Conservation (phyloP, 257 asterid species). For the Solanum raphanifolium region DNA sequence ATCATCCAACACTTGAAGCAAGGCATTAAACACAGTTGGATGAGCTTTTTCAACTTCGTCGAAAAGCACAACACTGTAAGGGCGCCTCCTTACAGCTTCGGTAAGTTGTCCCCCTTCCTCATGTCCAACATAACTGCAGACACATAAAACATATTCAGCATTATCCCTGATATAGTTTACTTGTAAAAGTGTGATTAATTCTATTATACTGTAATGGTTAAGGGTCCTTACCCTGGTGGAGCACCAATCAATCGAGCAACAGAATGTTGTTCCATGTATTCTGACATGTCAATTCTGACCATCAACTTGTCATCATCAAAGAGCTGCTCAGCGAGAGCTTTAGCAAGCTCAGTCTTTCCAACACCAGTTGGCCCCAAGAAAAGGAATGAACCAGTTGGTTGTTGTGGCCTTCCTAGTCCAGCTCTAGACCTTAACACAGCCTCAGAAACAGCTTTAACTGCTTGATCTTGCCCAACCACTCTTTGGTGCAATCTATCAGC, state of each 20-base stretch:
- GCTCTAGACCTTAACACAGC: slow-evolving; percentile 88
- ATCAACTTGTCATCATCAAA: slow-evolving; percentile 75
- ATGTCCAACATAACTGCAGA: slow-evolving; percentile 64
- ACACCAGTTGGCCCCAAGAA: slow-evolving; percentile 97
- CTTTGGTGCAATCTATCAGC: slow-evolving; percentile 27
- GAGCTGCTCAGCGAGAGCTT: slow-evolving; percentile 86
- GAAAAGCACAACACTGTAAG: slow-evolving; percentile 74
- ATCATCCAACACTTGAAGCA: slow-evolving; percentile 82
- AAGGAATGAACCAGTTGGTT: slow-evolving; percentile 87
- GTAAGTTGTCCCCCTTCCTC: slow-evolving; percentile 97
- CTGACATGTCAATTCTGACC: slow-evolving; percentile 84
- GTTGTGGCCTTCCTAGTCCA: slow-evolving; percentile 79
- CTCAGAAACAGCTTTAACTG: slow-evolving; percentile 71
- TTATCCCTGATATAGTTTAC: no score
- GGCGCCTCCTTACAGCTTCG: slow-evolving; percentile 80
- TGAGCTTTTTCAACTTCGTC: slow-evolving; percentile 95
- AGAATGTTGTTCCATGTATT: slow-evolving; percentile 96
- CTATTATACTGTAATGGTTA: background rate
- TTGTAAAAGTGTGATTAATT: background rate
- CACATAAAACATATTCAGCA: no score
- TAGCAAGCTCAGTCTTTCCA: slow-evolving; percentile 89
- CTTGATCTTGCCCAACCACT: slow-evolving; percentile 63
- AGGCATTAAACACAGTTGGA: slow-evolving; percentile 55
- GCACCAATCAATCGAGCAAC: slow-evolving; percentile 87
- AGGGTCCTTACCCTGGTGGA: slow-evolving; percentile 74